Percentiles rank a stretch among this genome's conserved stretches.
Conservation (phyloP, 768 basidiomycete genomes). For the Sporobolomyces phaffii region DNA sequence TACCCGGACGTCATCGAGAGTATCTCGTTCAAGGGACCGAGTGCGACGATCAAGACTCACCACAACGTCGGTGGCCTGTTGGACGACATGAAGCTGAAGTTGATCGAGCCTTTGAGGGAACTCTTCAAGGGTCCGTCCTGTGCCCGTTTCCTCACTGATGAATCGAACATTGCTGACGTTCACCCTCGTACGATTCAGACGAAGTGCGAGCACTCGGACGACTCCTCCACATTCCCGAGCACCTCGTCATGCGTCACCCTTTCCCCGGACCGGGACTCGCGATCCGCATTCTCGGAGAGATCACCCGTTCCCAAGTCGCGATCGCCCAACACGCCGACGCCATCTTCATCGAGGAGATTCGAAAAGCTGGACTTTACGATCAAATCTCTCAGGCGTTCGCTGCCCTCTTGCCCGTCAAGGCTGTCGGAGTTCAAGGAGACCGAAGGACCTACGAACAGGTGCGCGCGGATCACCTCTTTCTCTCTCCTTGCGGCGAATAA, state of each 20-base stretch:
- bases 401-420: conserved; percentile 87
- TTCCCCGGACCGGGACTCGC: conserved; percentile 98
- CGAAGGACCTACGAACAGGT: conserved; percentile 91
- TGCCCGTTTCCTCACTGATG: background rate
- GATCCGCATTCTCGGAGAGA: conserved; percentile 93
- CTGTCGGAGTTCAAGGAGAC: conserved; percentile 98
- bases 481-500: background rate
- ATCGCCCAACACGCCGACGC: conserved; percentile 84
- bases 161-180: background rate
- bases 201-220: conserved; percentile 91
- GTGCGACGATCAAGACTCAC: conserved; percentile 98
- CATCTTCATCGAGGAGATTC: conserved; percentile 98
- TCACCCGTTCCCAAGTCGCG: conserved; percentile 84
- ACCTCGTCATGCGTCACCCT: conserved; percentile 90
- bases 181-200: conserved; percentile 53
- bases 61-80: conserved; percentile 96
- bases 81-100: conserved; percentile 95
- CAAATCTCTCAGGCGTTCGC: conserved; percentile 95
- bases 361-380: conserved; percentile 82
- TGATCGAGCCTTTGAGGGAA: conserved; percentile 94
- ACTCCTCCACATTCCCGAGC: conserved; percentile 81
- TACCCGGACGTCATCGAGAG: conserved; percentile 99
- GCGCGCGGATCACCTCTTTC: conserved; percentile 31
- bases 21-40: conserved; percentile 98
- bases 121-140: conserved; percentile 83